Evolutionary conservation across 139 green algal species (phyloP), one percentile per base, ranked within the genome.

Genomic region (Pleodorina starrii): DNA sequence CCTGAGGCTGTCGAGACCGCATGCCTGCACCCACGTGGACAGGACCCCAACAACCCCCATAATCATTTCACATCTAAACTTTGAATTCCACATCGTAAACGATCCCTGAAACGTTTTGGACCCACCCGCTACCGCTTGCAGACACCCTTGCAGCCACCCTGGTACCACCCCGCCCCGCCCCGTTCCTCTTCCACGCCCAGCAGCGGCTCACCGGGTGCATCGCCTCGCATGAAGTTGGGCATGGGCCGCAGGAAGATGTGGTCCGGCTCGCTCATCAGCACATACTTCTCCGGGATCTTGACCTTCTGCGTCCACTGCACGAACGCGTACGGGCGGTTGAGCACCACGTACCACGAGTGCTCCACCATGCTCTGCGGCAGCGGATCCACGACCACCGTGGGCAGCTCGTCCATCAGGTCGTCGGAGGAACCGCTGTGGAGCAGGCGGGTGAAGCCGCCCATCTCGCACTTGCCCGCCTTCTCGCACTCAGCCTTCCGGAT

Each of bases 261-360:
- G 92, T 99, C 98, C 1, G 98, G 98, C 91, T 99, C 98, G 5
- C 93, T 94, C 98, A 99, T 99, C 32, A 99, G 94, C 25, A 99
- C 93, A 48, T 97, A 99, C 75, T 96, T 92, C 92, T 99, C 97
- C 21, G 93, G 89, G 81, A 99, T 98, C 11, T 93, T 93, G 12
- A 92, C 91, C 73, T 95, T 92, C 78, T 95, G 83, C 11, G 97
- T 88, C 96, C 96, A 99, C 91, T 99, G 97, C 87, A 98, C 87
- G 78, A 99, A 97, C 5, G 97, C 97, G 69, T 97, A 99, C 16
- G 98, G 98, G 32, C 98, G 92, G 91, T 98, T 99, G 17, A 99
- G 94, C 81, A 99, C 98, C 46, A 99, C 95, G 89, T 99, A 99
- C 91, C 92, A 95, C 32, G 93, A 94, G 91, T 96, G 94, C 46